Base-by-base conservation (phyloP, 176 grass and related monocot genomes). In the Eragrostis curvula region DNA sequence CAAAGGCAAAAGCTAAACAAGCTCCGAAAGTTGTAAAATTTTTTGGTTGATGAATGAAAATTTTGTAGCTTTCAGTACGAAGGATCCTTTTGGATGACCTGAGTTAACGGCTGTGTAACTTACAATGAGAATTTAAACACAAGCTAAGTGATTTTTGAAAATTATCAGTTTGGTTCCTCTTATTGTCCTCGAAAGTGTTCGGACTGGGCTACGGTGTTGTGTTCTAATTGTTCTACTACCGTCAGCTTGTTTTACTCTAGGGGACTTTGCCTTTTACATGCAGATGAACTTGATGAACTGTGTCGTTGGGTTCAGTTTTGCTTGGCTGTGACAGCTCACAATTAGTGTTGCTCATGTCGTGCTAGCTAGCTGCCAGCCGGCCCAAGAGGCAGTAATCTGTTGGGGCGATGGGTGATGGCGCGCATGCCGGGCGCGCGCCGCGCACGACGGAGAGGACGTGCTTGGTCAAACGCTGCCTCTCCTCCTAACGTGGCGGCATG, bases 21-120 rank as follows among this genome's bases (percentile, higher is more conserved):
- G 86, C 81, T 13, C 90, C 92, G 0, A 98, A 90, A 93, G 84
- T 95, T 86, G 90, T 98, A 77, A 93, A 98, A 77, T 93, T 95
- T 82, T 91, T 97, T 44, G 88, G 61, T 79, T 91, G 78, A 92
- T 63, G 65, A 67, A 79, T 67, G 44, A 25, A 48, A 5, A 27
- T 62, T 75, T 60, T 74, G 66, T 79, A 79, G 74, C 3, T 53
- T 67, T 44, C 8, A 29, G 46, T 28, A 50, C 39, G 49, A 1
- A 79, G n/a, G 42, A 64, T 80, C 70, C 47, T 71, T 47, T 28
- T 66, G 78, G 42, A 68, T 39, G 25, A 11, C 1, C 6, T 53
- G 32, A n/a, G 16, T 21, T 66, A 47, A 17, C 14, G 17, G 49
- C 49, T 8, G 12, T 88, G 76, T 73, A 77, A 77, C 73, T 49